Evolutionary conservation across 768 basidiomycete species (phyloP), one percentile per base, ranked within the genome.

Genomic region (Rhizopogon vulgaris): DNA sequence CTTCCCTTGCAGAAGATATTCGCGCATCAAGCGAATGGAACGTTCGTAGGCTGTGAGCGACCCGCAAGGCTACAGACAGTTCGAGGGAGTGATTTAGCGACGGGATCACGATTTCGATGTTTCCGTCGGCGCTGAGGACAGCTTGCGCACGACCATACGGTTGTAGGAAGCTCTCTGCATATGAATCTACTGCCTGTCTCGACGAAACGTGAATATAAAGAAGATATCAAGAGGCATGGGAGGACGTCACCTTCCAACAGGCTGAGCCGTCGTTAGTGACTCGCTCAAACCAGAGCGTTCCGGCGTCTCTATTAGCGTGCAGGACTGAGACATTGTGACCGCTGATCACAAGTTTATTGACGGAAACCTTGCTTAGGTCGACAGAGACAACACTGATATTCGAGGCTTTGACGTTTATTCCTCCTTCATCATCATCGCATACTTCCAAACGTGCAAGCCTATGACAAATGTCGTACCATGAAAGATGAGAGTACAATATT

Each of bases 1-100:
- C 18, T 37, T 68, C 65, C 38, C 46, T 10, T 43, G 58, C 76
- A 76, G 32, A 63, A 56, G 46, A 83, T 40, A 94, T 81, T 43
- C 81, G 76, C 0, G 79, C 64, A 55, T 92, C 90, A 18, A 94
- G 64, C 52, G 79, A 75, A 61, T 90, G 85, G 66, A 85, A 90
- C 0, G 80, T 60, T 30, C 79, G 68, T 15, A 93, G 69, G 54
- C 82, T 78, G 61, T 90, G 81, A 2, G 85, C 82, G 22, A 94
- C 68, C 11, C 91, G 75, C 10, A 76, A 63, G 2, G 87, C 90
- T 3, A 82, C 65, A 0, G 78, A 79, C 8, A 78, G 60, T 28
- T 76, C 74, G n/a, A 63, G 60, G 7, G 58, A 62, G 1, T 62
- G 60, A 5, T 53, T 22, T 14, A 55, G 59, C 9, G 74, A 64